These are phyloP conservation scores for Colletotrichum liriopes DNA, from an alignment of 2,329 filamentous ascomycete genomes.

Conservation along the genomic window DNA sequence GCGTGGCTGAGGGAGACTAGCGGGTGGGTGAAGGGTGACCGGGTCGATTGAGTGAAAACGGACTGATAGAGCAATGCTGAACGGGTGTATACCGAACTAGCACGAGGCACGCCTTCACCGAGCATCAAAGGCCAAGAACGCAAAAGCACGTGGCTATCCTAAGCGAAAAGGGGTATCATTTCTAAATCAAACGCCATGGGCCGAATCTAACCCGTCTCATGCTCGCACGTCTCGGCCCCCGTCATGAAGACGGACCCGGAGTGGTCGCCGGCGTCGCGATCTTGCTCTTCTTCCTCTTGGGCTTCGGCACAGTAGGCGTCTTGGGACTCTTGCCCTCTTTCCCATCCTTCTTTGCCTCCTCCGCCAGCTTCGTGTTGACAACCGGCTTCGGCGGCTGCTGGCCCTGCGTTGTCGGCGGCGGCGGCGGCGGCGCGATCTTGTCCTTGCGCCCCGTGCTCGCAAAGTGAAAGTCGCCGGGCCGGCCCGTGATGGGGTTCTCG, in stretches of 20 bases:
- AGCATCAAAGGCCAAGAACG: not conserved
- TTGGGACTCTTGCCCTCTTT: conserved; percentile 63
- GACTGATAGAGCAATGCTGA: not conserved
- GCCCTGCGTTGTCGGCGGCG: conserved; percentile 16
- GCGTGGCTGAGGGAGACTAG: conserved; percentile 46
- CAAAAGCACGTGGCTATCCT: not conserved
- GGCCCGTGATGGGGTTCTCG: conserved; percentile 78
- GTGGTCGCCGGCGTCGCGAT: conserved; percentile 45
- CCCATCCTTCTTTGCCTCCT: conserved; percentile 60
- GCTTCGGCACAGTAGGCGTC: conserved; percentile 59
- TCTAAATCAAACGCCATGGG: conserved; percentile 26
- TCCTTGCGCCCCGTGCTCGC: conserved; percentile 72
- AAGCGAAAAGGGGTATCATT: conserved; percentile 36
- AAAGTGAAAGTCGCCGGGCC: conserved; percentile 76
- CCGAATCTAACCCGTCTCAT: not conserved
- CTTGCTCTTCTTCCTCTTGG: conserved; percentile 66
- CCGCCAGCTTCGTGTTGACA: conserved; percentile 59
- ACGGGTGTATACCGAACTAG: not conserved
- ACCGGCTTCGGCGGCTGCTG: conserved; percentile 46
- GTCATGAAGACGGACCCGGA: conserved; percentile 29
- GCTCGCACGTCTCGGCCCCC: not conserved
- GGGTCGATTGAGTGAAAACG: not conserved
- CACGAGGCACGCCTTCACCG: not conserved
- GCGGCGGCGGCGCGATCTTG: conserved; percentile 48
- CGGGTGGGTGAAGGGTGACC: conserved; percentile 39